These are phyloP conservation scores for Boehmeria nivea DNA, from an alignment of 306 rosid genomes.

Conservation along the genomic window DNA sequence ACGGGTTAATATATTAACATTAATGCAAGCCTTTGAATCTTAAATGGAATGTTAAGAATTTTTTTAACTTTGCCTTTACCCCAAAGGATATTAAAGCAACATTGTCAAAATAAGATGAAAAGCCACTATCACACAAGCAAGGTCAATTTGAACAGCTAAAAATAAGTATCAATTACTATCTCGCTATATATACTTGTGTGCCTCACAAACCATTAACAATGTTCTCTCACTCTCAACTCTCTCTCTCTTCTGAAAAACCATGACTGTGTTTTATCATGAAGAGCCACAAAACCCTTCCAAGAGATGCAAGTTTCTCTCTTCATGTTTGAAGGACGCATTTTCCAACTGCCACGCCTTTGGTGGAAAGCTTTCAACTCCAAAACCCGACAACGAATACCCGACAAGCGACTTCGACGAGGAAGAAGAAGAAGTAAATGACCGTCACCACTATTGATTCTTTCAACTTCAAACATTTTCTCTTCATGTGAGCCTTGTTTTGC, in stretches of 20 bases:
- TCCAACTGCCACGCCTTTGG: constrained; percentile 43
- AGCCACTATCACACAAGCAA: constrained; percentile 60
- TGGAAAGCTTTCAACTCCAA: constrained; percentile 29
- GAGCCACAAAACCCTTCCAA: constrained; percentile 50
- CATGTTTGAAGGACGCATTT: constrained; percentile 55
- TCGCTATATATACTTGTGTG: constrained; percentile 18
- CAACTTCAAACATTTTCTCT: background rate
- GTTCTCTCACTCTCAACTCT: background rate
- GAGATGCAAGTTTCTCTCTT: constrained; percentile 44
- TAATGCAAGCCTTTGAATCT: constrained; percentile 29
- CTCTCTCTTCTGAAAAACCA: constrained; percentile 14
- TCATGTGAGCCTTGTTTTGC: background rate
- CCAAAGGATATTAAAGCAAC: constrained; percentile 45
- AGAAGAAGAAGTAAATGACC: constrained; percentile 52
- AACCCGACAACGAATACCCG: constrained; percentile 45
- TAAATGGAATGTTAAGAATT: constrained; percentile 6
- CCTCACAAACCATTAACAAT: constrained; percentile 14
- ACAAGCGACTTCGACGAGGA: constrained; percentile 61
- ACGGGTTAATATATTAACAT: background rate
- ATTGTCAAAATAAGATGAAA: constrained; percentile 42
- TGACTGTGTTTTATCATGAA: constrained; percentile 71
- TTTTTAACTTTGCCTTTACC: constrained; percentile 69
- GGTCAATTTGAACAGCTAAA: constrained; percentile 31
- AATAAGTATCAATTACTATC: constrained; percentile 18
- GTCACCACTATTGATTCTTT: background rate